Evolutionary conservation across 345 rosid genomes (phyloP).

Genomic region (Sonneratia caseolaris): DNA sequence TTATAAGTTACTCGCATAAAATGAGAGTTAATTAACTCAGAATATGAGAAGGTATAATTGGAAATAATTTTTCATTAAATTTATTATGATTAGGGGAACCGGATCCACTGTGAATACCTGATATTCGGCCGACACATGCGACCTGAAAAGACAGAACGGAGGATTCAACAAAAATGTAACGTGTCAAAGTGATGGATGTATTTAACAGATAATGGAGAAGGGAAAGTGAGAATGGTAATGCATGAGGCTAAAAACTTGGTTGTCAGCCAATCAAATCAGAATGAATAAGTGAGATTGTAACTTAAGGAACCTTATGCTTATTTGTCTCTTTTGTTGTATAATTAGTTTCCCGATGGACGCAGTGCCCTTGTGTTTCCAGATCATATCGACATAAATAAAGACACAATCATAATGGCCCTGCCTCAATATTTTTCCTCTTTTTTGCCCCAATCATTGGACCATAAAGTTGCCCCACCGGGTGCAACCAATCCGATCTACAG

Average conservation of each 20-base stretch:
- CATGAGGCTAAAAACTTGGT: background rate
- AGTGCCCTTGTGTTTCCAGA: background rate
- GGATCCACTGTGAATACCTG: too few relatives aligned
- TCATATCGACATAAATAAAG: background rate
- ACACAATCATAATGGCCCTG: background rate
- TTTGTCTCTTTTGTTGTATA: background rate
- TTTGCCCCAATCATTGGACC: conserved; percentile 2
- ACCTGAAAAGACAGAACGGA: too few relatives aligned
- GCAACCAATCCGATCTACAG: background rate
- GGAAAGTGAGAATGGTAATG: background rate
- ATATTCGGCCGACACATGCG: too few relatives aligned
- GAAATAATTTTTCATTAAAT: too few relatives aligned
- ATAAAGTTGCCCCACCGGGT: background rate
- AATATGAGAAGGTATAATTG: too few relatives aligned
- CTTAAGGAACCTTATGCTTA: background rate
- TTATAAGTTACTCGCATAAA: too few relatives aligned
- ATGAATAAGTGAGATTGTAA: background rate
- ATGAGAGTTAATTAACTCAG: too few relatives aligned
- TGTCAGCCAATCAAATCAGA: background rate
- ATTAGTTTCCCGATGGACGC: conserved; percentile 1
- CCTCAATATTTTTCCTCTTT: background rate
- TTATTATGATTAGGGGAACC: too few relatives aligned
- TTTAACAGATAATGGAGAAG: too few relatives aligned
- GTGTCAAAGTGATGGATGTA: too few relatives aligned
- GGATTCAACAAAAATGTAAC: too few relatives aligned